Conservation (phyloP, 805 yeast genomes). For the Wilhelminamyces savonicus region DNA sequence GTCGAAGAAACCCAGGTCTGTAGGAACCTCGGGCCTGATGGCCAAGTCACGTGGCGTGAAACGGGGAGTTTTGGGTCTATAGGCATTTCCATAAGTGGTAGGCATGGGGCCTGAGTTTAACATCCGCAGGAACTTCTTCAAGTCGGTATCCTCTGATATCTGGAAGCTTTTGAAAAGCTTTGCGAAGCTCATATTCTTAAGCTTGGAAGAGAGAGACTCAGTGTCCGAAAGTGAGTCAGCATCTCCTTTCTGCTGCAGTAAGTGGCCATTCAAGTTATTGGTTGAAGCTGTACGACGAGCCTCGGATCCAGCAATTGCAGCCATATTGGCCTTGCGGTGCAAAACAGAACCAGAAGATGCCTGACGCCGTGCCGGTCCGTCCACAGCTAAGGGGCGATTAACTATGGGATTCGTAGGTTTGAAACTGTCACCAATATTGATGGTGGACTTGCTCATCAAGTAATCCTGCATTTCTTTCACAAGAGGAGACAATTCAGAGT, state of each 20-base stretch:
- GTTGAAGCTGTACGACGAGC: conserved; percentile 23
- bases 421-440: conserved; percentile 32
- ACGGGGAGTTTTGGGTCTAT: conserved; percentile 54
- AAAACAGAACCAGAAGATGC: conserved; percentile 17
- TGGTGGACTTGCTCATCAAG: conserved; percentile 44
- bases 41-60: conserved; percentile 33
- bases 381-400: conserved; percentile 17
- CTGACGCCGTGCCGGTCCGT: conserved; percentile 10
- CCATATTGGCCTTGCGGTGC: conserved; percentile 16
- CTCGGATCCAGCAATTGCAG: conserved; percentile 22
- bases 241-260: no score
- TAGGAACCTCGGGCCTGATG: conserved; percentile 42
- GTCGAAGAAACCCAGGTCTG: conserved; percentile 60
- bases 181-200: conserved; percentile 27
- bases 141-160: conserved; percentile 35
- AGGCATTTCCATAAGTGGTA: conserved; percentile 35
- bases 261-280: conserved; percentile 6
- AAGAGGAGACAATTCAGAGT: conserved; percentile 58
- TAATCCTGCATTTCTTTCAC: conserved; percentile 64
- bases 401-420: conserved; percentile 35
- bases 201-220: conserved; percentile 26
- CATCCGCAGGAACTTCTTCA: conserved; percentile 30
- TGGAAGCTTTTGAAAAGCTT: conserved; percentile 32
- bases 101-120: conserved; percentile 31
- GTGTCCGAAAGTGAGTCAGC: conserved; percentile 15